A percentile compares a stretch with the other conserved stretches of the same genome.
These are phyloP conservation scores for Oryza coarctata DNA, from an alignment of 176 grass and related monocot species.

Conservation along the genomic window DNA sequence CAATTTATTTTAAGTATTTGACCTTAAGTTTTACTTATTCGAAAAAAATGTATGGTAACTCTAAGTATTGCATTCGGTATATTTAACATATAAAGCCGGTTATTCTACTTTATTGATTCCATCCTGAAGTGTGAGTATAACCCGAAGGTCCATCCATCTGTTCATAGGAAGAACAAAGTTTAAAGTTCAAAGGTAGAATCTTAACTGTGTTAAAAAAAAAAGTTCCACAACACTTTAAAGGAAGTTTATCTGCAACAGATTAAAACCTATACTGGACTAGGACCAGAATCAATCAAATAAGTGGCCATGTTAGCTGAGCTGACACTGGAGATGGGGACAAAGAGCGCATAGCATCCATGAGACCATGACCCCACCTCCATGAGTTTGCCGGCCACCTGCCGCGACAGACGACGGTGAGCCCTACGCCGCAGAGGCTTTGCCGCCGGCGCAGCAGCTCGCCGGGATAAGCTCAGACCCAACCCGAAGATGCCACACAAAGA, in stretches of 20 bases:
- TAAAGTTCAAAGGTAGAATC: background rate
- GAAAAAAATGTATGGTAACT: no score
- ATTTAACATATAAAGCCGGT: no score
- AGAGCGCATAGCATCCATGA: background rate
- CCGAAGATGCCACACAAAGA: background rate
- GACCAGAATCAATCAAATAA: background rate
- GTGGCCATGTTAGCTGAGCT: background rate
- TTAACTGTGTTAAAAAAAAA: background rate
- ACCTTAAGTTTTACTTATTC: background rate
- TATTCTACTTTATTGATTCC: background rate
- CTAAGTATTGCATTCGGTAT: no score
- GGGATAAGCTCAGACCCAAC: conserved; percentile 36
- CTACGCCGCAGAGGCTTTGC: background rate
- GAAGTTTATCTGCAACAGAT: background rate
- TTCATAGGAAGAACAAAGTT: background rate
- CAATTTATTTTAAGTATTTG: background rate
- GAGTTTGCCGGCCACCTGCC: conserved; percentile 28
- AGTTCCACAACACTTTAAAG: no score
- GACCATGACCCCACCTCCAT: conserved; percentile 16
- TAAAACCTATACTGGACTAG: background rate
- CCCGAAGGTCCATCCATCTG: background rate
- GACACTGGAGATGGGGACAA: background rate
- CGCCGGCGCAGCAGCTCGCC: background rate
- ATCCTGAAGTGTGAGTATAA: background rate
- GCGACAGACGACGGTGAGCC: background rate